These are phyloP conservation scores for Epichloe festucae DNA, from an alignment of 2,329 filamentous ascomycete species.

Conservation along the genomic window DNA sequence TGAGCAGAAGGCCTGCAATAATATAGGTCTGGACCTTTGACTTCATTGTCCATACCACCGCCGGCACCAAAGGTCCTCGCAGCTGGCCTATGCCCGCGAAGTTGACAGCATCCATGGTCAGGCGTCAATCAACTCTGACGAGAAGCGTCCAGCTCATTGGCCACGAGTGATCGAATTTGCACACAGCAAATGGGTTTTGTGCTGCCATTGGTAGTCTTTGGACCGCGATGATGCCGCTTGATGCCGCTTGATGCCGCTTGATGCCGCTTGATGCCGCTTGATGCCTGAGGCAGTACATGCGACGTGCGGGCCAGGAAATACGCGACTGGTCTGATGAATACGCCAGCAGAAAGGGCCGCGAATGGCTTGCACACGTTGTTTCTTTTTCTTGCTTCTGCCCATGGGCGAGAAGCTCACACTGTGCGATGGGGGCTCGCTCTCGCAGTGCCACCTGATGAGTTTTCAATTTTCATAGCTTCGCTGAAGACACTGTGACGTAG, in stretches of 20 bases:
- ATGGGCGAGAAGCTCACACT: neutral
- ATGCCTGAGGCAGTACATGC: conserved; percentile 19
- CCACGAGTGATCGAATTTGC: conserved; percentile 1
- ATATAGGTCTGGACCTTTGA: too few species aligned
- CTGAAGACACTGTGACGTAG: neutral
- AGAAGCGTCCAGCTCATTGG: conserved; percentile 1
- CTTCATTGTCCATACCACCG: too few species aligned
- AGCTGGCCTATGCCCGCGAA: too few species aligned
- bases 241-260: conserved; percentile 10
- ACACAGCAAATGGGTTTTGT: neutral
- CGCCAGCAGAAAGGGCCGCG: conserved; percentile 4
- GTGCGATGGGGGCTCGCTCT: neutral
- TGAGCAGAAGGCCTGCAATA: too few species aligned
- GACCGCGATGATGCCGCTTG: conserved; percentile 3
- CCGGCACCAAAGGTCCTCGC: too few species aligned
- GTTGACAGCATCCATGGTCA: neutral
- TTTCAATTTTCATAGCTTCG: neutral
- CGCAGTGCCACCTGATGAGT: neutral
- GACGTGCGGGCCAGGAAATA: conserved; percentile 12
- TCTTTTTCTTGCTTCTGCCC: neutral
- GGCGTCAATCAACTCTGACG: neutral
- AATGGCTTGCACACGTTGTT: neutral
- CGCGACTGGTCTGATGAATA: conserved; percentile 15
- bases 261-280: neutral
- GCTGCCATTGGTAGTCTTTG: conserved; percentile 4